Evolutionary conservation across 805 yeast genomes (phyloP).

Genomic region (Kodamaea hsintzibuensis): DNA sequence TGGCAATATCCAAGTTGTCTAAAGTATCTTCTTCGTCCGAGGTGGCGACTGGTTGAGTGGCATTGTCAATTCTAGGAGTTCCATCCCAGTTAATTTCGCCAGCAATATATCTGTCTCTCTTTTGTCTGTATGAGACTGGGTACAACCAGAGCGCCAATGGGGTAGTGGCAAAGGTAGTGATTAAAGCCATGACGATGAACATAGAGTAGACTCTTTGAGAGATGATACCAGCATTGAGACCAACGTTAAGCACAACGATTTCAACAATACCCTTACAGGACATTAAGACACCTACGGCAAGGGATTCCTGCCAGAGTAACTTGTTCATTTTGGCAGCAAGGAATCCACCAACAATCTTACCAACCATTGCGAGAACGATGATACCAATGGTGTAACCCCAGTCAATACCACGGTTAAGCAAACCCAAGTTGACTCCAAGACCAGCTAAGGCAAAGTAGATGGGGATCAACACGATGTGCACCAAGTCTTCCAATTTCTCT

Average conservation of each 20-base stretch:
- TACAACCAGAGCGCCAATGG: constrained; percentile 65
- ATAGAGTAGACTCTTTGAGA: constrained; percentile 67
- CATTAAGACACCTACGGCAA: constrained; percentile 79
- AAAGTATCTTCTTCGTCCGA: constrained; percentile 10
- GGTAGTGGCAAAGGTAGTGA: constrained; percentile 77
- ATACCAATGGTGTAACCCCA: constrained; percentile 79
- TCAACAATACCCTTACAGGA: constrained; percentile 89
- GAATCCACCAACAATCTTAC: constrained; percentile 69
- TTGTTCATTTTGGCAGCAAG: constrained; percentile 63
- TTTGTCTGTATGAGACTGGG: constrained; percentile 61
- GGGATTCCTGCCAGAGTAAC: constrained; percentile 69
- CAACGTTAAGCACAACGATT: constrained; percentile 74
- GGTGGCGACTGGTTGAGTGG: constrained; percentile 4
- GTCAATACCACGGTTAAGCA: constrained; percentile 62
- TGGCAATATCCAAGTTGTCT: constrained; percentile 12
- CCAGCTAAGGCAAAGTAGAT: constrained; percentile 82
- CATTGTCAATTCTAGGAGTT: constrained; percentile 12
- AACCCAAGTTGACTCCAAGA: constrained; percentile 64
- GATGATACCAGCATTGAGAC: constrained; percentile 70
- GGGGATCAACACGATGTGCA: constrained; percentile 70
- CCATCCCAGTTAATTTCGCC: constrained; percentile 32
- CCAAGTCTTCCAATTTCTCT: constrained; percentile 76
- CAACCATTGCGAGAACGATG: constrained; percentile 63
- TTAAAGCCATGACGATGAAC: constrained; percentile 82
- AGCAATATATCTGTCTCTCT: constrained; percentile 36